Conservation (phyloP, 139 green algal species). For the Tetradesmus lagerheimii region DNA sequence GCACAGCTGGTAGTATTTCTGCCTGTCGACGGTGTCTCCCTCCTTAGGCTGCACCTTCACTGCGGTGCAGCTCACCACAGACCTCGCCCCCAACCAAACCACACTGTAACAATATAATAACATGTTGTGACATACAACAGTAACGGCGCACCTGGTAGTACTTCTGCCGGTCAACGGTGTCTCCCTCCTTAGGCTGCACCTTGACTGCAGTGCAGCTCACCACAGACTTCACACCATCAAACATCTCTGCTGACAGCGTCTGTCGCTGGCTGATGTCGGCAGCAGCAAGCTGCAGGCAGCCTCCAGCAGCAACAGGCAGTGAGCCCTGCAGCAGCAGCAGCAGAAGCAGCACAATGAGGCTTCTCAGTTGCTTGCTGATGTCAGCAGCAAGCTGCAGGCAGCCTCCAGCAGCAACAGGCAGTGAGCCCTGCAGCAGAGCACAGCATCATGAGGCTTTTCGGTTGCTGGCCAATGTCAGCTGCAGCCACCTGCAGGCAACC, state of each 20-base stretch:
- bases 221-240: conserved; percentile 73
- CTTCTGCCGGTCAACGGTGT: conserved; percentile 82
- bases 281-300: conserved; percentile 76
- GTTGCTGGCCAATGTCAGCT: conserved; percentile 86
- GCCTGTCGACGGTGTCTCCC: no score
- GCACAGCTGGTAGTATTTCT: no score
- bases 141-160: conserved; percentile 80
- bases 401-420: conserved; percentile 58
- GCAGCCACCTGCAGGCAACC: conserved; percentile 80
- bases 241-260: conserved; percentile 83
- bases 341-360: neutral
- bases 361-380: conserved; percentile 78
- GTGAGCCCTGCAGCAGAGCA: conserved; percentile 11
- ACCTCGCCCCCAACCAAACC: no score
- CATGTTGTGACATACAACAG: conserved; percentile 67
- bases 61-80: conserved; percentile 80
- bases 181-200: conserved; percentile 91
- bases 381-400: conserved; percentile 82
- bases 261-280: conserved; percentile 84
- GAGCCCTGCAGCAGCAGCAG: conserved; percentile 22
- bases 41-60: conserved; percentile 91
- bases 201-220: conserved; percentile 82
- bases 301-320: conserved; percentile 58
- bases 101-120: no score
- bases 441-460: no score